Conservation (phyloP, 2,329 filamentous ascomycete species). For the Emergomyces africanus region DNA sequence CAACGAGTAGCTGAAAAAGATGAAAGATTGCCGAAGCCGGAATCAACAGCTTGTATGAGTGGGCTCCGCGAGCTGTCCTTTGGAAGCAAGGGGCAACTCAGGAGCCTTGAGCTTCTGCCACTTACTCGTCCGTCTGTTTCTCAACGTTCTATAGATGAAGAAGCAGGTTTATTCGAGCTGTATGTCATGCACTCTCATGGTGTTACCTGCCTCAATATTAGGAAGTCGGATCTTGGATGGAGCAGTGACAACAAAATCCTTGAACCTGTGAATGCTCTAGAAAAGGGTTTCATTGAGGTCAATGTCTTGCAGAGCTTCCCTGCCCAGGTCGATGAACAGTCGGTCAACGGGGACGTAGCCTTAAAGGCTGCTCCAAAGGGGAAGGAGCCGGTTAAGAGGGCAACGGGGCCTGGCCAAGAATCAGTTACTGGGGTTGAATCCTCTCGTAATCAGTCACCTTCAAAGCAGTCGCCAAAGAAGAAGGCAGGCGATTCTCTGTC, state of each 20-base stretch:
- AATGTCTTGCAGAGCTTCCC: slow-evolving; percentile 49
- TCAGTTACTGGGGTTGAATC: slow-evolving; percentile 12
- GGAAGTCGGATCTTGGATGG: slow-evolving; percentile 85
- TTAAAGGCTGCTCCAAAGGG: slow-evolving; percentile 3
- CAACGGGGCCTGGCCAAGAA: slow-evolving; percentile 22
- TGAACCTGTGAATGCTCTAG: slow-evolving; percentile 60
- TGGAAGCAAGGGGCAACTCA: slow-evolving; percentile 67
- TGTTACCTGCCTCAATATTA: slow-evolving; percentile 78
- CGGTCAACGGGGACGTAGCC: slow-evolving; percentile 31
- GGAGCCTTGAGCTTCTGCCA: slow-evolving; percentile 79
- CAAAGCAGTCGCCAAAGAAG: slow-evolving; percentile 25
- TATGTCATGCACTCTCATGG: slow-evolving; percentile 98
- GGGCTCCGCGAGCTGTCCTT: slow-evolving; percentile 94
- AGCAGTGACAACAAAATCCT: slow-evolving; percentile 80
- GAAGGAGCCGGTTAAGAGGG: slow-evolving; percentile 29
- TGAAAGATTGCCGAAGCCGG: slow-evolving; percentile 62
- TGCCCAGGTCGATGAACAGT: slow-evolving; percentile 29
- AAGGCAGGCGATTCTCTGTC: slow-evolving; percentile 25
- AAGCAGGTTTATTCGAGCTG: slow-evolving; percentile 72
- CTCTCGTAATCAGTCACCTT: slow-evolving; percentile 23
- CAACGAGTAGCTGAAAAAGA: slow-evolving; percentile 63
- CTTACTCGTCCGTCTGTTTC: slow-evolving; percentile 40
- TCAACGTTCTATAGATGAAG: slow-evolving; percentile 46
- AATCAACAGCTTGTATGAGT: slow-evolving; percentile 94
- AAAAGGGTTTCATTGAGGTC: slow-evolving; percentile 61